Base-by-base conservation (phyloP, 768 basidiomycete genomes). In the Psilocybe azurescens region DNA sequence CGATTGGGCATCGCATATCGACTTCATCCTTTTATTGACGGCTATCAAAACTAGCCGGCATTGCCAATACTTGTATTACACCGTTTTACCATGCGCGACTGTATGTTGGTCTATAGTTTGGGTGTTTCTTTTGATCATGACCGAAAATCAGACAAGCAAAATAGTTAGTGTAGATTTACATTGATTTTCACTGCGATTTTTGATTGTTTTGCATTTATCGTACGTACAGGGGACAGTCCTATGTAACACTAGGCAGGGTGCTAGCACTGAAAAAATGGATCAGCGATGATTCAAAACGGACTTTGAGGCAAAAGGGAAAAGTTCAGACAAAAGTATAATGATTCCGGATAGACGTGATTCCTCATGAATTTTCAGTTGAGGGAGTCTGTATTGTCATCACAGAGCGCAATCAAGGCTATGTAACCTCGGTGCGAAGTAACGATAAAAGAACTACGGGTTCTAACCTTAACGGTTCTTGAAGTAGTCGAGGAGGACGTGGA, bases 401-500 rank as follows among this genome's bases (percentile, higher is more conserved):
- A 54, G 67, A 64, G 61, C 56, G 39, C 47, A 32, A 24, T 41
- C 30, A 54, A 47, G 44, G n/a, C 29, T 41, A 53, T 32, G 61
- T 36, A 36, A 36, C 33, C 33, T 36, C 11, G 33, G 33, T 36
- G 33, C 33, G 33, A 36, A 36, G 33, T 36, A 36, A 36, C 11
- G 68, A 51, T 66, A 59, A 32, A 65, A 14, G 70, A 64, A 58
- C 70, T 54, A 7, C 72, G 53, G 56, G 71, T 58, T 60, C 76
- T 77, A 61, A 79, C 75, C 70, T 88, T 84, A 90, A 64, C 94
- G 92, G 84, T 89, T 93, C 84, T 95, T 96, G 90, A 97, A 97
- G 88, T 97, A 95, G 73, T 95, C 93, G 68, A 94, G 79, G 74
- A 95, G 87, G 73, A 97, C 95, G 75, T 96, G 90, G 68, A 97